These are phyloP conservation scores for Penicillium rolfsii DNA, from an alignment of 2,329 filamentous ascomycete species.

Conservation along the genomic window DNA sequence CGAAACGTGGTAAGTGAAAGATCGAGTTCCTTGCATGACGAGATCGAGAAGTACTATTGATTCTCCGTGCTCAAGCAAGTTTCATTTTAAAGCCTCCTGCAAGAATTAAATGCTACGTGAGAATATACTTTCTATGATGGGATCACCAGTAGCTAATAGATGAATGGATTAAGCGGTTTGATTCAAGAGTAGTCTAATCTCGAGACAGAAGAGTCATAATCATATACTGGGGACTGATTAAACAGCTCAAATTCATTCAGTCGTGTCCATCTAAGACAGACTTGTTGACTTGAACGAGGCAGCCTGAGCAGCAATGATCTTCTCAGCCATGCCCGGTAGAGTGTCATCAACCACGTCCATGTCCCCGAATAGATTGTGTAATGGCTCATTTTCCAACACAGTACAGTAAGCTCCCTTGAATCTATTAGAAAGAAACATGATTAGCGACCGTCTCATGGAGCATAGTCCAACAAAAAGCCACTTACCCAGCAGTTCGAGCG, in stretches of 20 bases:
- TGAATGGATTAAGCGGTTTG: too few relatives aligned
- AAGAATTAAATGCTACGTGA: too few relatives aligned
- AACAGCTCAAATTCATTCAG: background rate
- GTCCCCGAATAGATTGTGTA: conserved; percentile 32
- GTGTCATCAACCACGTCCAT: conserved; percentile 36
- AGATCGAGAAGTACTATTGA: too few relatives aligned
- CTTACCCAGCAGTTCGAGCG: conserved; percentile 31
- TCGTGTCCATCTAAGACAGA: background rate
- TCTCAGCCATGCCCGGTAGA: conserved; percentile 33
- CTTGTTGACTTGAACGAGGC: background rate
- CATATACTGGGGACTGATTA: too few relatives aligned
- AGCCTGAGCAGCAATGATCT: conserved; percentile 30
- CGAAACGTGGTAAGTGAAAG: background rate
- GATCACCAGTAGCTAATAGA: too few relatives aligned
- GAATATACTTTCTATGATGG: too few relatives aligned
- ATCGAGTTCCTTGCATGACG: background rate
- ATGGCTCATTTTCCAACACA: conserved; percentile 31
- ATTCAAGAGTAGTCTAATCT: too few relatives aligned
- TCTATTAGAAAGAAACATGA: conserved; percentile 6
- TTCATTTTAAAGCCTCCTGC: too few relatives aligned
- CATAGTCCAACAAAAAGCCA: background rate
- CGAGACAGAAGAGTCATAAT: too few relatives aligned
- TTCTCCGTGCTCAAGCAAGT: background rate
- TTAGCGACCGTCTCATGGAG: background rate
- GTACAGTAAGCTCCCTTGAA: conserved; percentile 33